Evolutionary conservation across 192 early-diverging fungal species (phyloP).

Genomic region (Podila minutissima): DNA sequence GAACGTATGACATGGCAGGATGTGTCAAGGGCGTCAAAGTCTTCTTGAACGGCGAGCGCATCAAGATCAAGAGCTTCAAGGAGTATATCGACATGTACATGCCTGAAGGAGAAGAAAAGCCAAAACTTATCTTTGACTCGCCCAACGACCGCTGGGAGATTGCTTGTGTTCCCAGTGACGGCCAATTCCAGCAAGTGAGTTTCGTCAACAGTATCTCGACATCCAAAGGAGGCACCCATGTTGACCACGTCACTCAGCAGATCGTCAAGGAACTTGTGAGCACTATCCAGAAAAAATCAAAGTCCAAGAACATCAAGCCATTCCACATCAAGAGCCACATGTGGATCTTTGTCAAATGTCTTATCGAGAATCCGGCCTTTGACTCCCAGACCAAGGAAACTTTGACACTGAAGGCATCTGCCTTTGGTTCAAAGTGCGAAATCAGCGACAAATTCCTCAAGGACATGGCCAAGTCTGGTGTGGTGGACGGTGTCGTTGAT

Average conservation of each 20-base stretch:
- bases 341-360: constrained; percentile 93
- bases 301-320: constrained; percentile 76
- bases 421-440: constrained; percentile 86
- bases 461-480: constrained; percentile 84
- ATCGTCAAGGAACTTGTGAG: constrained; percentile 76
- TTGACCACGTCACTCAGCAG: constrained; percentile 85
- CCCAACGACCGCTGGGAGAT: constrained; percentile 93
- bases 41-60: constrained; percentile 81
- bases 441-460: constrained; percentile 84
- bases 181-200: constrained; percentile 95
- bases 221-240: constrained; percentile 92
- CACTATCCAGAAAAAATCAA: constrained; percentile 79
- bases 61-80: constrained; percentile 91
- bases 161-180: constrained; percentile 90
- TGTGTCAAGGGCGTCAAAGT: constrained; percentile 87
- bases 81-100: constrained; percentile 89
- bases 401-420: constrained; percentile 79
- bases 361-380: constrained; percentile 95
- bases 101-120: constrained; percentile 47
- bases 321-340: constrained; percentile 90
- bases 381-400: constrained; percentile 98
- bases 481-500: constrained; percentile 83
- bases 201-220: constrained; percentile 99
- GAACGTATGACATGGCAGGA: constrained; percentile 95
- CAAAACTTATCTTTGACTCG: constrained; percentile 76